These are phyloP conservation scores for Leucocoprinus leucothites DNA, from an alignment of 768 basidiomycete genomes.

Conservation along the genomic window DNA sequence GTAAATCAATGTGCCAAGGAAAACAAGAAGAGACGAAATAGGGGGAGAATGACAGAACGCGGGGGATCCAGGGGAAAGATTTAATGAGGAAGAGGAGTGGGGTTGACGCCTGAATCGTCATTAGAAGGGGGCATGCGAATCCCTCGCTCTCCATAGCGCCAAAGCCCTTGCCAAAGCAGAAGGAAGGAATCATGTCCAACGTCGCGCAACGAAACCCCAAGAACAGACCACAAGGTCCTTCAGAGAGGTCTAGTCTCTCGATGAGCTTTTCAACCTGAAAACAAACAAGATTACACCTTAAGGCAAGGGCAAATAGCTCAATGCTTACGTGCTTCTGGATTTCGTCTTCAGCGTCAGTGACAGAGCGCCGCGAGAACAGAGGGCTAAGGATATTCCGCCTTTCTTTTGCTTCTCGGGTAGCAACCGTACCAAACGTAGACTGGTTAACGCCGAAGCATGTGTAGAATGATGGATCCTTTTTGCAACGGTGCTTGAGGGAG, in stretches of 20 bases:
- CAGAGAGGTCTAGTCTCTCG: conserved; percentile 15
- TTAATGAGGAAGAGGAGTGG: conserved; percentile 29
- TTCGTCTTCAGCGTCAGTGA: conserved; percentile 31
- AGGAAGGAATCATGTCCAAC: conserved; percentile 40
- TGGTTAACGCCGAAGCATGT: conserved; percentile 31
- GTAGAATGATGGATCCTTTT: conserved; percentile 37
- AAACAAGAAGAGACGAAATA: background rate
- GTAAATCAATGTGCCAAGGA: background rate
- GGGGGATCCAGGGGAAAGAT: conserved; percentile 26
- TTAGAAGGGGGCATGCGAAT: conserved; percentile 32
- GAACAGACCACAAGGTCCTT: conserved; percentile 30
- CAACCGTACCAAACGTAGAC: conserved; percentile 33
- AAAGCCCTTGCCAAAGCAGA: conserved; percentile 34
- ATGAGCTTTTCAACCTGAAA: conserved; percentile 31
- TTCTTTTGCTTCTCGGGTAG: conserved; percentile 29
- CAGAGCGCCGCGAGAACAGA: conserved; percentile 36
- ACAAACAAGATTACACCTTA: background rate
- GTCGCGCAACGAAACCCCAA: conserved; percentile 39
- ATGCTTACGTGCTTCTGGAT: conserved; percentile 26
- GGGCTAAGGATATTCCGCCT: conserved; percentile 29
- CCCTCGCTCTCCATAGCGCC: conserved; percentile 27
- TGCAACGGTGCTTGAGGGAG: conserved; percentile 29
- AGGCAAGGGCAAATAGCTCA: background rate
- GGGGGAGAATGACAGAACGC: background rate
- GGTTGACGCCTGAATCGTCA: conserved; percentile 27